Conservation (phyloP, 2,329 filamentous ascomycete genomes). For the Achaetomium macrosporum region DNA sequence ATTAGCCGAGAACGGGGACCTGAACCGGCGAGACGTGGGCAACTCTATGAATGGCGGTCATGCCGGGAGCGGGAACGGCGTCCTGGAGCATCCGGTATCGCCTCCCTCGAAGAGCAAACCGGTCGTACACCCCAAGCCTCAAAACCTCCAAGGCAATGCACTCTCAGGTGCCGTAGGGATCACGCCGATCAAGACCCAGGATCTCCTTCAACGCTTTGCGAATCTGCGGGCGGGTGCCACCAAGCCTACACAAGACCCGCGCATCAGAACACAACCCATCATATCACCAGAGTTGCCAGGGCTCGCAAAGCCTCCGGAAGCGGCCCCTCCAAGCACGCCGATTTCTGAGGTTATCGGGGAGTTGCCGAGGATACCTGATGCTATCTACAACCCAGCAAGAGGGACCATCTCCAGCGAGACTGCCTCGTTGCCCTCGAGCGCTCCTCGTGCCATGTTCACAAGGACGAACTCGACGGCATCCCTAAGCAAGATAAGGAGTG, state of each 20-base stretch:
- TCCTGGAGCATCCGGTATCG: conserved; percentile 15
- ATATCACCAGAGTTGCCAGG: conserved; percentile 27
- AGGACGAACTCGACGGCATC: conserved; percentile 51
- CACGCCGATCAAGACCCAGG: conserved; percentile 35
- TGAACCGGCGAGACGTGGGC: neutral
- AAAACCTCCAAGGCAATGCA: conserved; percentile 56
- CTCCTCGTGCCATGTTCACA: conserved; percentile 57
- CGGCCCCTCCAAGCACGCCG: conserved; percentile 38
- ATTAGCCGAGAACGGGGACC: neutral
- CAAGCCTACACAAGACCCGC: conserved; percentile 43
- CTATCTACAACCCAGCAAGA: conserved; percentile 72
- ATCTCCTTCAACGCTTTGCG: conserved; percentile 52
- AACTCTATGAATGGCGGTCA: neutral
- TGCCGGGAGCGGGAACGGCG: conserved; percentile 17
- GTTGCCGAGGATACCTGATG: conserved; percentile 65
- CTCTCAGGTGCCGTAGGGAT: conserved; percentile 31
- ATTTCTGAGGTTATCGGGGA: conserved; percentile 48
- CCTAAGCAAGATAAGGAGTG: conserved; percentile 22
- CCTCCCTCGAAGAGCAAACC: conserved; percentile 36
- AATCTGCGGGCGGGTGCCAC: conserved; percentile 41
- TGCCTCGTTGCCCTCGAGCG: conserved; percentile 59
- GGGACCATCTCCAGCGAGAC: conserved; percentile 62
- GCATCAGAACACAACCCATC: conserved; percentile 46
- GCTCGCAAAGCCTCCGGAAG: conserved; percentile 44
- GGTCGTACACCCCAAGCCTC: conserved; percentile 59